These are phyloP conservation scores for Phaseolus lunatus DNA, from an alignment of 306 rosid genomes.

Conservation along the genomic window DNA sequence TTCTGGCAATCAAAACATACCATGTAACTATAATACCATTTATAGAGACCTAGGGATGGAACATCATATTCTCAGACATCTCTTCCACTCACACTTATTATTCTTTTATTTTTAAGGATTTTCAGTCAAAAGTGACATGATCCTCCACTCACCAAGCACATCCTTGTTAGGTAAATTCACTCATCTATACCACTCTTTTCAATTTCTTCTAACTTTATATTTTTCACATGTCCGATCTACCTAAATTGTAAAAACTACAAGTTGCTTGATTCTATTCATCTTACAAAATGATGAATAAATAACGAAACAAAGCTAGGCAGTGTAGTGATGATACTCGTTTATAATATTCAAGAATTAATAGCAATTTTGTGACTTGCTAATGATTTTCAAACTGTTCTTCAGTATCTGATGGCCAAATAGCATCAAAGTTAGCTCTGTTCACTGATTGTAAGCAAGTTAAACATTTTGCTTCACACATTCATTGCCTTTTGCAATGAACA, in stretches of 20 bases:
- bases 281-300: background rate
- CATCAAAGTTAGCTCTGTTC: constrained; percentile 3
- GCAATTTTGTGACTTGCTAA: background rate
- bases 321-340: background rate
- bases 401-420: background rate
- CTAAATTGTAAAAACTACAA: constrained; percentile 1
- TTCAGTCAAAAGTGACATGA: constrained; percentile 36
- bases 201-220: background rate
- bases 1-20: constrained; percentile 41
- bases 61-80: constrained; percentile 21
- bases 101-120: constrained; percentile 15
- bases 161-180: constrained; percentile 42
- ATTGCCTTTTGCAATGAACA: constrained; percentile 42
- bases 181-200: background rate
- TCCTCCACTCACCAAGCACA: constrained; percentile 39
- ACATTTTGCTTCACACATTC: constrained; percentile 38
- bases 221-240: background rate
- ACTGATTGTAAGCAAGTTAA: constrained; percentile 11
- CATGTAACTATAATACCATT: constrained; percentile 29
- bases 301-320: background rate
- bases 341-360: background rate
- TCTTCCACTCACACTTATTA: constrained; percentile 6
- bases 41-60: constrained; percentile 4
- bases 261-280: background rate
- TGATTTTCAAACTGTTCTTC: constrained; percentile 23